Conservation (phyloP, 2,329 filamentous ascomycete genomes). For the Ceratocystis variospora region DNA sequence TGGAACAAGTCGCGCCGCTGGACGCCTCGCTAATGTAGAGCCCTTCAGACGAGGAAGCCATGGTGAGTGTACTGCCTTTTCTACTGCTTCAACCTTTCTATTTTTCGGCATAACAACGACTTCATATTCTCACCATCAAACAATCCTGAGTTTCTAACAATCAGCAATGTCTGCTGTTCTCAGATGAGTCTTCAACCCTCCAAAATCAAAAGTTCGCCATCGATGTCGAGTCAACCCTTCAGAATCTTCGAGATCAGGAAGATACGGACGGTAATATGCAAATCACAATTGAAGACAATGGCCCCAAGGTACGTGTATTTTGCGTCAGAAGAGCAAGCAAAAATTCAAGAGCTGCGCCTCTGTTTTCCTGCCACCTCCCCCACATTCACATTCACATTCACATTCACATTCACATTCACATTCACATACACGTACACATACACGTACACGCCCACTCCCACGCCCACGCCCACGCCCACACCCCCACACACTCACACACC, state of each 20-base stretch:
- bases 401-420: background rate
- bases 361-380: background rate
- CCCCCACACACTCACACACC: background rate
- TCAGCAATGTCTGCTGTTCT: background rate
- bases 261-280: constrained; percentile 92
- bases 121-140: background rate
- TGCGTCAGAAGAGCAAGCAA: too few relatives aligned
- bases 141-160: too few relatives aligned
- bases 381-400: background rate
- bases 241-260: constrained; percentile 67
- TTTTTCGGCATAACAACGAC: background rate
- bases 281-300: constrained; percentile 92
- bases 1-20: constrained; percentile 37
- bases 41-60: constrained; percentile 47
- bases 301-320: constrained; percentile 56
- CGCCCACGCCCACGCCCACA: too few relatives aligned
- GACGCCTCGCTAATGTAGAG: constrained; percentile 37
- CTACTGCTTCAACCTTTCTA: background rate
- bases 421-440: too few relatives aligned
- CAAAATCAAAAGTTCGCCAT: constrained; percentile 50
- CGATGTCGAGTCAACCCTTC: constrained; percentile 70
- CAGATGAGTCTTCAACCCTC: constrained; percentile 17
- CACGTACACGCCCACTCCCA: too few relatives aligned
- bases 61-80: constrained; percentile 29
- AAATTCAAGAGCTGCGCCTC: too few relatives aligned